Conservation (phyloP, 2,329 filamentous ascomycete species). For the Xylaria hypoxylon region DNA sequence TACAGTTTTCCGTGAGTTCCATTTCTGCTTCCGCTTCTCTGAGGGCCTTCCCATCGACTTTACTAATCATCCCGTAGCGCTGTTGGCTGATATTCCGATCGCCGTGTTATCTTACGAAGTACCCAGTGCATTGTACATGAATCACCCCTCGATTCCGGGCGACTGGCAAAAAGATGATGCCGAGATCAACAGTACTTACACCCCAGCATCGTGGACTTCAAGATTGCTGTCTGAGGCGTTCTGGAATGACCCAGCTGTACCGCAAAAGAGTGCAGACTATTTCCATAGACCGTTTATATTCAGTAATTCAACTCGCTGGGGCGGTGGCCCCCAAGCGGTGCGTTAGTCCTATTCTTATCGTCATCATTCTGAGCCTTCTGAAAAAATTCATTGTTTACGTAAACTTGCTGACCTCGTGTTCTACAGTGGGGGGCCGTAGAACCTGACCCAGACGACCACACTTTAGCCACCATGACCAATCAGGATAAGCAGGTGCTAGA, state of each 20-base stretch:
- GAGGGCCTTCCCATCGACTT: background rate
- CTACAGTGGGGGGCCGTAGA: background rate
- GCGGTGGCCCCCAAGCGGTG: background rate
- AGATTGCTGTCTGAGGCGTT: conserved; percentile 23
- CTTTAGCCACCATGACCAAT: background rate
- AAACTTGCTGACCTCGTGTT: background rate
- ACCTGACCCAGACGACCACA: background rate
- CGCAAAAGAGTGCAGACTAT: conserved; percentile 10
- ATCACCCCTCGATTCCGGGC: background rate
- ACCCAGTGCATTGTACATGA: background rate
- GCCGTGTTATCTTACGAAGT: background rate
- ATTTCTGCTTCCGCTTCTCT: too few species aligned
- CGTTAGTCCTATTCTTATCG: background rate
- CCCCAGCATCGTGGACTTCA: conserved; percentile 14
- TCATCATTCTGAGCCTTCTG: background rate
- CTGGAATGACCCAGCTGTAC: background rate
- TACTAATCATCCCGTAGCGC: background rate
- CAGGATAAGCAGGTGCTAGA: background rate
- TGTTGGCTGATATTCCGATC: background rate
- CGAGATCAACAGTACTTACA: background rate
- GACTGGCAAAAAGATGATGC: background rate
- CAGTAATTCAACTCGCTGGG: background rate
- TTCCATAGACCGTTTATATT: conserved; percentile 20
- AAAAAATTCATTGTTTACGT: background rate
- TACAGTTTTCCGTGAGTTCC: background rate